phyloP scores from a whole-genome alignment of 768 basidiomycete genomes.

The Lactarius indigo region DNA sequence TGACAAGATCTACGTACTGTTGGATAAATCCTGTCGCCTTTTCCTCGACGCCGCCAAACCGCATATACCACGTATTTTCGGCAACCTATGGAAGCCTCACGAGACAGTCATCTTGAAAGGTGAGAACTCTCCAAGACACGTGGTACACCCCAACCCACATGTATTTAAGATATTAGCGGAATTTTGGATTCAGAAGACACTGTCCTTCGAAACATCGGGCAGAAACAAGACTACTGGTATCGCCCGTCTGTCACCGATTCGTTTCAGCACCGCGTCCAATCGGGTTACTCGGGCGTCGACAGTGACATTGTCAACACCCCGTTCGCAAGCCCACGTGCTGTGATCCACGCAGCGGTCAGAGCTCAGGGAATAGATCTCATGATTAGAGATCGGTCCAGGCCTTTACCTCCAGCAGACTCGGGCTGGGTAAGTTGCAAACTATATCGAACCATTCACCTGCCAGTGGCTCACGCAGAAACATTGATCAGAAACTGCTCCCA shows the following conservation, averaged over 20 bases:
- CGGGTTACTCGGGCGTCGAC: background rate
- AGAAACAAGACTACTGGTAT: background rate
- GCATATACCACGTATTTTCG: background rate
- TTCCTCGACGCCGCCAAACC: background rate
- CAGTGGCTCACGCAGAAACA: background rate
- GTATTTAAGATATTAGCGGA: background rate
- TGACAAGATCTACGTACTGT: background rate
- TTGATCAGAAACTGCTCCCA: background rate
- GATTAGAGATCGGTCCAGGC: background rate
- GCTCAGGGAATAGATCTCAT: background rate
- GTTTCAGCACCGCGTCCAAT: background rate
- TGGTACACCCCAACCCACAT: background rate
- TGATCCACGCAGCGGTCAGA: background rate
- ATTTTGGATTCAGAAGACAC: background rate
- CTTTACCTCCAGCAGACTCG: background rate
- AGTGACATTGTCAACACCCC: background rate
- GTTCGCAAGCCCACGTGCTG: background rate
- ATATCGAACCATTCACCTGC: background rate
- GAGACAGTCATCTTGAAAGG: slow-evolving; percentile 9
- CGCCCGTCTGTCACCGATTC: background rate
- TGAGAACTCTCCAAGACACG: background rate
- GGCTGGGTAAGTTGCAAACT: background rate
- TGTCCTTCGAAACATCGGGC: background rate
- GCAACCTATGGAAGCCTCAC: slow-evolving; percentile 9
- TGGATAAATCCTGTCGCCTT: background rate